These are phyloP conservation scores for Poronia punctata DNA, from an alignment of 495 filamentous ascomycete genomes.

Conservation along the genomic window DNA sequence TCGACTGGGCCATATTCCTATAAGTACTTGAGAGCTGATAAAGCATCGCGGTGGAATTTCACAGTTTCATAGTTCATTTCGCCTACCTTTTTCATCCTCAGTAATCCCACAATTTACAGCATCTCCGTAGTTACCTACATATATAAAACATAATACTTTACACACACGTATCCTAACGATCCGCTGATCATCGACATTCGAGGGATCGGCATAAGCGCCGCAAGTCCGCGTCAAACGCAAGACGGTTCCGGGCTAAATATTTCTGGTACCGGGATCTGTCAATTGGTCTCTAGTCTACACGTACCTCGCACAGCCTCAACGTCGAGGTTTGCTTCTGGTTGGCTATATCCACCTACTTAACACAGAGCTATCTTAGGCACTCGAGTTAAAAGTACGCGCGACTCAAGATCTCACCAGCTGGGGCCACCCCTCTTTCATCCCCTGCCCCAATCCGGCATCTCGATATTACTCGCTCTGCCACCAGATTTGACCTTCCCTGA, in stretches of 20 bases:
- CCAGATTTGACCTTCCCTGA: neutral
- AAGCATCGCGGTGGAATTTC: no score
- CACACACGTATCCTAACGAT: neutral
- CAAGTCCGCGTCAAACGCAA: constrained; percentile 4
- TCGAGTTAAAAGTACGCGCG: neutral
- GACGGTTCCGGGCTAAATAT: neutral
- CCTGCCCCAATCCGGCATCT: no score
- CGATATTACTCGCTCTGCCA: neutral
- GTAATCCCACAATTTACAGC: no score
- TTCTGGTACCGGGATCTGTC: neutral
- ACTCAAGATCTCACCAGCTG: constrained; percentile 1
- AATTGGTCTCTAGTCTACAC: neutral
- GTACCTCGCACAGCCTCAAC: constrained; percentile 3
- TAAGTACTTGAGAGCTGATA: no score
- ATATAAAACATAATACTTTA: neutral
- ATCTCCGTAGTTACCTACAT: no score
- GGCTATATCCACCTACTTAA: no score
- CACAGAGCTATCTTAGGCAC: no score
- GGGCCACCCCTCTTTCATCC: no score
- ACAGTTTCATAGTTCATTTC: no score
- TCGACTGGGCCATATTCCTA: no score
- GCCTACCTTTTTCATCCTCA: no score
- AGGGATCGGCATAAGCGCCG: neutral
- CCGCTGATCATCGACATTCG: neutral
- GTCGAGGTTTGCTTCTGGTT: neutral